Base-by-base conservation (phyloP, 2,329 filamentous ascomycete species). In the Fonsecaea monophora region DNA sequence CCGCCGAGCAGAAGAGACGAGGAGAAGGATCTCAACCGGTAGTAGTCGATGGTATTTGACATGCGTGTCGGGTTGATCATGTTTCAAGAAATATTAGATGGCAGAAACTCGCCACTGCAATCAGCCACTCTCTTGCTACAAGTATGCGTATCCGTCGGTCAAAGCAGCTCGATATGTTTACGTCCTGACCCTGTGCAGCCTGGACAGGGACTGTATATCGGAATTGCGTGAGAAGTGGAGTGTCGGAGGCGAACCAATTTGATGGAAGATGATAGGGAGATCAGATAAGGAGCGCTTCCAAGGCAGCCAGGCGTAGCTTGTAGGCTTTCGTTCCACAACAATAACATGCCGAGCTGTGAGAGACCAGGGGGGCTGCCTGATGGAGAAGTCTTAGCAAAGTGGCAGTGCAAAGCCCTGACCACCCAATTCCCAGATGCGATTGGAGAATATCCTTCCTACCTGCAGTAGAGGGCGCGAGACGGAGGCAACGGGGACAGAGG, bases 331-430 rank as follows among this genome's bases (percentile, higher is more conserved):
- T 55, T 60, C 56, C 37, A 53, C 45, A 30, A 61, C 10, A 48
- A 35, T 32, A 45, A 48, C 10, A 55, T 4, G 53, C 50, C 60
- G 15, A 62, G 48, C n/a, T 13, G 45, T 35, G 35, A 53, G 40
- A 32, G 54, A 57, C 62, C 42, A 65, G 57, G 59, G 48, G 62
- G 54, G 60, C 38, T 59, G 60, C 67, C 64, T 68, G 64, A 60
- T 48, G 57, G 57, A 62, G 53, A 45, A 45, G 25, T 48, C 40
- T 66, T 67, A 66, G 64, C 58, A 64, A 34, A 25, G 67, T 68
- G 67, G 67, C 67, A 68, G 67, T 68, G 67, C 67, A 68, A 68
- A 64, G 56, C 65, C 48, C 35, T 63, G 60, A 60, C 60, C 64
- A 59, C 25, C 48, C 2, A 12, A n/a, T 32, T 50, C 48, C 7